Conservation (phyloP, 768 basidiomycete species). For the Rhizopogon vulgaris region DNA sequence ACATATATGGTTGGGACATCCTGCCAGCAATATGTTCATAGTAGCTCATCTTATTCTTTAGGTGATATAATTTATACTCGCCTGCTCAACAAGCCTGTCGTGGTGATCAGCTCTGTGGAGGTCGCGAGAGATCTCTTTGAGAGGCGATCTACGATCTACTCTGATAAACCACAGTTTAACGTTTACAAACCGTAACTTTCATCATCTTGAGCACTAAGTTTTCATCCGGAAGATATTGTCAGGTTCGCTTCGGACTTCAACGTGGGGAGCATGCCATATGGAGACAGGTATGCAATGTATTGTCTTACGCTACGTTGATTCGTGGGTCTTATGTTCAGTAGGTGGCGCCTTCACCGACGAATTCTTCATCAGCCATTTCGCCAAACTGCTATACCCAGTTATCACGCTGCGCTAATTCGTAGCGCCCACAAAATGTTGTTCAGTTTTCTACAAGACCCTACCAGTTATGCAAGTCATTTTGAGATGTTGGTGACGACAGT, state of each 20-base stretch:
- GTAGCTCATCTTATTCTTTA: not conserved
- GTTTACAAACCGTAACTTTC: conserved; percentile 18
- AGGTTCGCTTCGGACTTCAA: conserved; percentile 31
- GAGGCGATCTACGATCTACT: conserved; percentile 24
- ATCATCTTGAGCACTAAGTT: not conserved
- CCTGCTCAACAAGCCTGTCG: conserved; percentile 16
- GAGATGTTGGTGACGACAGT: conserved; percentile 14
- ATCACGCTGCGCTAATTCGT: conserved; percentile 26
- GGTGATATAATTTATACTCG: conserved; percentile 18
- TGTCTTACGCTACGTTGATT: too few species aligned
- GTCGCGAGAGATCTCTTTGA: conserved; percentile 23
- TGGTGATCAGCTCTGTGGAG: conserved; percentile 24
- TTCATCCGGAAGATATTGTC: not conserved
- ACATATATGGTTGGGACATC: too few species aligned
- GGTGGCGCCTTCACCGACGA: conserved; percentile 32
- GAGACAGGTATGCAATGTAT: conserved; percentile 8
- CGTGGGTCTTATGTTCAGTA: not conserved
- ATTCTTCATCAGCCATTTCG: conserved; percentile 30
- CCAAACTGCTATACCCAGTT: conserved; percentile 18
- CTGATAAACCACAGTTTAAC: conserved; percentile 24
- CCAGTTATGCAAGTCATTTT: conserved; percentile 17
- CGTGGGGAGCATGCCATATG: conserved; percentile 30
- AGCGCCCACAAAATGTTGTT: conserved; percentile 27
- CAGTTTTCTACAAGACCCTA: conserved; percentile 24
- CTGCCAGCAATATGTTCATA: too few species aligned